Percentiles rank a stretch among this genome's conserved stretches.
phyloP scores from a whole-genome alignment of 192 early-diverging fungal genomes.

The Coemansia sp. region DNA sequence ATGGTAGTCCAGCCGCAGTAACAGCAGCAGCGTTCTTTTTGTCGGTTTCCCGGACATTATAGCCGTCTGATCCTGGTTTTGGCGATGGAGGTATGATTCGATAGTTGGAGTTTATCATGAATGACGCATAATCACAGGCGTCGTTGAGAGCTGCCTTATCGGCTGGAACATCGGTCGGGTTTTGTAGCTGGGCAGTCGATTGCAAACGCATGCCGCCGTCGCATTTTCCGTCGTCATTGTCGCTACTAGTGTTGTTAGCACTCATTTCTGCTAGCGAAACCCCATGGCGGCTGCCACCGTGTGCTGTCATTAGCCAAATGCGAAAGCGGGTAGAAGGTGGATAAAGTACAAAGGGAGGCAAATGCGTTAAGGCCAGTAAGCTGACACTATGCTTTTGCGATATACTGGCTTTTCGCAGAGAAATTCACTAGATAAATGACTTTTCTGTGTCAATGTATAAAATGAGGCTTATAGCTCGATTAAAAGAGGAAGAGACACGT shows the following conservation, averaged over 20 bases:
- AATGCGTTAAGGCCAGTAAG: background rate
- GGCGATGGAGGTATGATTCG: constrained; percentile 36
- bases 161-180: background rate
- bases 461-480: no score
- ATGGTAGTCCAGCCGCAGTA: constrained; percentile 13
- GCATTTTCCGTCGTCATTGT: background rate
- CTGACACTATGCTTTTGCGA: background rate
- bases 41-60: background rate
- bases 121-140: constrained; percentile 18
- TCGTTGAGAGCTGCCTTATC: background rate
- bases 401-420: background rate
- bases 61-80: constrained; percentile 1
- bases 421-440: background rate
- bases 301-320: constrained; percentile 13
- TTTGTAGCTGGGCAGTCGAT: background rate
- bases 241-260: constrained; percentile 6
- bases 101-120: constrained; percentile 53
- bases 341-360: background rate
- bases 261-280: constrained; percentile 26
- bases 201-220: background rate
- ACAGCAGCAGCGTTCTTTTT: background rate
- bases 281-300: constrained; percentile 1
- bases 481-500: no score
- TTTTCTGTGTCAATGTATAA: background rate
- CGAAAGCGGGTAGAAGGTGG: background rate